Base-by-base conservation (phyloP, 1,284 basidiomycete genomes). In the Boletus smithii region DNA sequence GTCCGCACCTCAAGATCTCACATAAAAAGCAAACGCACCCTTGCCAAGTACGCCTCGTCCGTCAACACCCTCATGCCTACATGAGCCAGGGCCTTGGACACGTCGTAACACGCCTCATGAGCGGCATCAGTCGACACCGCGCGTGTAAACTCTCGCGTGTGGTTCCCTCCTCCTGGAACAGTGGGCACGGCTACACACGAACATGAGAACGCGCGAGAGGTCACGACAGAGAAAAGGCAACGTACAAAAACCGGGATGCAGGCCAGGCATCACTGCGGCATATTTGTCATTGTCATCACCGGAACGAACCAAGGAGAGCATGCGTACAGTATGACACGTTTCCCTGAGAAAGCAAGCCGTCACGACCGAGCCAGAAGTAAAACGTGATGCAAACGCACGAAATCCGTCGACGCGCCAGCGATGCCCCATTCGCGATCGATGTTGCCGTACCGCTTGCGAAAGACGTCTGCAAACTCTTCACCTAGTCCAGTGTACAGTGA, bases 361-460 rank as follows among this genome's bases (percentile, higher is more conserved):
- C 24, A 39, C 9, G 4, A 22, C 24, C 23, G 8, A 9, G 7
- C 13, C 18, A 6, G 29, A 10, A 11, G 7, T 8, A 16, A 18
- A 10, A 41, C 13, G 9, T 1, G 29, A 31, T 11, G 18, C 1
- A 24, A 22, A 51, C 60, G 37, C 40, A 61, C 62, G 54, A 88
- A 88, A 63, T 88, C 85, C 0, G 86, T 87, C 3, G 83, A 87
- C 5, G 80, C 85, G 40, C 74, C 73, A 27, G 70, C 67, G 45
- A 79, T 79, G 16, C 76, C 80, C 68, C 75, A 77, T 29, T 72
- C 70, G 42, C 75, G 73, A 46, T 75, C 74, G 17, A 80, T 73
- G 10, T 58, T 63, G 0, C 79, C 79, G 50, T 82, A 83, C 47
- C 73, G 73, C 33, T 73, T 75, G 10, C 72, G 59, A 18, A 77